Evolutionary conservation across 331 rosid species (phyloP).

Genomic region (Malus hybrid): DNA sequence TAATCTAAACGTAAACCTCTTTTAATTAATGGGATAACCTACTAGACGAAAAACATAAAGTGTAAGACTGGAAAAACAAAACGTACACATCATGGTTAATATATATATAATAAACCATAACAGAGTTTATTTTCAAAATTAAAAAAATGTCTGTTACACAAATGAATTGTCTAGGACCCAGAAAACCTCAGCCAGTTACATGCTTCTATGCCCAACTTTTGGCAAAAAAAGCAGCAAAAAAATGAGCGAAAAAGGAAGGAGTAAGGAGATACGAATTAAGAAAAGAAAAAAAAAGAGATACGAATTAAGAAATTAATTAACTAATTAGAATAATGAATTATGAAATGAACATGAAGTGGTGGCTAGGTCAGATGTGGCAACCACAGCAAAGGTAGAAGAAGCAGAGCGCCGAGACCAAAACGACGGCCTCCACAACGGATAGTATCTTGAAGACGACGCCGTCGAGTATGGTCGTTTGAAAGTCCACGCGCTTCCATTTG

Average conservation of each 20-base stretch:
- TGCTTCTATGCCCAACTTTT: neutral
- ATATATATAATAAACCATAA: neutral
- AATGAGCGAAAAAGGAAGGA: neutral
- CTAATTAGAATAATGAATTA: neutral
- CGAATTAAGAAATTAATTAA: neutral
- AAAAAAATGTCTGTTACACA: neutral
- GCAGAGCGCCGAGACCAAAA: conserved; percentile 71
- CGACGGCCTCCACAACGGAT: conserved; percentile 54
- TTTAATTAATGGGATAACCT: no score
- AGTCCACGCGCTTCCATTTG: conserved; percentile 42
- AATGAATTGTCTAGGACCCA: neutral
- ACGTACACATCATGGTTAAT: no score
- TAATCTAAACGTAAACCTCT: no score
- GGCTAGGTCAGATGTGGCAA: conserved; percentile 43
- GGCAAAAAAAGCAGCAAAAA: neutral
- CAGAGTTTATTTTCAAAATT: neutral
- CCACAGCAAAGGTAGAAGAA: conserved; percentile 91
- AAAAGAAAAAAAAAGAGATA: neutral
- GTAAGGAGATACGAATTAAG: neutral
- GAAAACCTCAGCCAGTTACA: neutral
- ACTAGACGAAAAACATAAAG: no score
- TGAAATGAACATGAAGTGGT: neutral
- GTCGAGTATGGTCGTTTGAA: conserved; percentile 50
- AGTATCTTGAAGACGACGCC: conserved; percentile 56
- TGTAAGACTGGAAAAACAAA: no score